Evolutionary conservation across 2,329 filamentous ascomycete genomes (phyloP), one percentile per base, ranked within the genome.

Genomic region (Thelonectria blattea): DNA sequence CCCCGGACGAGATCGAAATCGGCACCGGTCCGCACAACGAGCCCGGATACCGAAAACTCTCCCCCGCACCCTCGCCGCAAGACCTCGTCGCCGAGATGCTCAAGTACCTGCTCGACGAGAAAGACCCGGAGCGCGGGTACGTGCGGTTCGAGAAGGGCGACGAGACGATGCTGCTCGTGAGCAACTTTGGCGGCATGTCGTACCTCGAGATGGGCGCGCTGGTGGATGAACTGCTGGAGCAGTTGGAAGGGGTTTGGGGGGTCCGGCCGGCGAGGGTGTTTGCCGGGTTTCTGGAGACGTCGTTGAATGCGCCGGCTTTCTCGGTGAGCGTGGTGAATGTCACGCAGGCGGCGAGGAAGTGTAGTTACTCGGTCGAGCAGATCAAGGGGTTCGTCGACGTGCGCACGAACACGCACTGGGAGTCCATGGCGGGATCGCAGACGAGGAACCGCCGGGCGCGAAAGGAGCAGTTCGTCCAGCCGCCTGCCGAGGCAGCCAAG

Each of bases 251-350:
- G 0, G 71, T 78, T 60, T 86, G 83, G 81, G 75, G 76, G 6
- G 77, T 85, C 5, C 72, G 76, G 48, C 83, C 84, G 0, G 79
- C 80, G 3, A 80, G 89, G 30, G 81, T 90, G 52, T 80, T 85
- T 52, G 77, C 82, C 0, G 89, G 89, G 1, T 87, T 85, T 27
- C 83, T 88, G 57, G 90, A 91, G 81, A 91, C 89, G 0, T 90
- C 87, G 15, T 81, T 92, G 68, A 91, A 91, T 65, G 89, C 88
- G 0, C 83, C 88, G 0, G 89, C 88, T 0, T 91, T 91, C 70
- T 89, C 86, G 14, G 81, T 91, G 6, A 89, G 88, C 3, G 67
- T 91, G 50, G 76, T 90, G 68, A 90, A 88, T 71, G 71, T 87
- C 41, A 81, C 81, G 0, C 79, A 78, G 1, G 79, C 81, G 0